These are phyloP conservation scores for Protostelium mycophagum DNA, from an alignment of 78 protist species.

Conservation along the genomic window DNA sequence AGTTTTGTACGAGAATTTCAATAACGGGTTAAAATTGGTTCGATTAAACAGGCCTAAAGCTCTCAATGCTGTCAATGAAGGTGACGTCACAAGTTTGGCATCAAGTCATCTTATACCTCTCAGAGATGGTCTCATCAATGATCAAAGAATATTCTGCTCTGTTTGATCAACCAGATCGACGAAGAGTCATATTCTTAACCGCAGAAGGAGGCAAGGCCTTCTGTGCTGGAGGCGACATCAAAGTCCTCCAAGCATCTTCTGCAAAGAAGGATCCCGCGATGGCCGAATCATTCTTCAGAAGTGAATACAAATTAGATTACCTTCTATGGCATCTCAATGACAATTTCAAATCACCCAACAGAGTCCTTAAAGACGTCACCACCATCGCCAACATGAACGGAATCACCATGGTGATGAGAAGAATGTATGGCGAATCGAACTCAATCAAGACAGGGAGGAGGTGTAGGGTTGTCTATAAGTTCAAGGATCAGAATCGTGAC, in stretches of 20 bases:
- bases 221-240: conserved; percentile 91
- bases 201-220: conserved; percentile 86
- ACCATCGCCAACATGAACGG: not conserved
- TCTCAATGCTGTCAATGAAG: conserved; percentile 66
- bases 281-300: conserved; percentile 65
- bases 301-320: conserved; percentile 76
- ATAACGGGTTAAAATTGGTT: not conserved
- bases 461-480: conserved; percentile 76
- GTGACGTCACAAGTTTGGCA: conserved; percentile 38
- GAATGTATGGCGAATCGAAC: not conserved
- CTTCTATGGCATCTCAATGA: conserved; percentile 23
- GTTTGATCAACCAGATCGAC: not conserved
- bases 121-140: conserved; percentile 29
- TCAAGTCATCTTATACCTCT: conserved; percentile 15
- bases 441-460: conserved; percentile 71
- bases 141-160: not conserved
- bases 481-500: conserved; percentile 76
- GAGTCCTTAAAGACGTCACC: not conserved
- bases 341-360: not conserved
- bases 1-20: not conserved
- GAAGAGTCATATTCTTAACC: conserved; percentile 39
- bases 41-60: conserved; percentile 70
- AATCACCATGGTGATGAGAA: not conserved
- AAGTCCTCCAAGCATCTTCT: conserved; percentile 34
- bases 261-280: conserved; percentile 11